phyloP scores from a whole-genome alignment of 1,284 basidiomycete genomes.

The Mycosarcoma mackinlayi region DNA sequence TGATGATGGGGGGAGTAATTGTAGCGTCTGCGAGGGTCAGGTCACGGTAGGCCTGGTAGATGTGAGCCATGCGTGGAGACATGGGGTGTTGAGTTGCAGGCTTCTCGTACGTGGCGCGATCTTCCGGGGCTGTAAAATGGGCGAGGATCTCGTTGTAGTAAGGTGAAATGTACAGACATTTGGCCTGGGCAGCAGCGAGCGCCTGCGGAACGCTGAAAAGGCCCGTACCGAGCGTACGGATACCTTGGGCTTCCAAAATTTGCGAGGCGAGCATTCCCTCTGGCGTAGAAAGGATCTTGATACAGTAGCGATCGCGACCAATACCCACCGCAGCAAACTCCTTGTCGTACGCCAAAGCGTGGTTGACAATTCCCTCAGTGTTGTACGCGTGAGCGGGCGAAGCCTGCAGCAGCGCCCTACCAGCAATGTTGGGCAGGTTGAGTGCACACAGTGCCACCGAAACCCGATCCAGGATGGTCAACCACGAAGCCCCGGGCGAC shows the following conservation, averaged over 20 bases:
- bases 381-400: constrained; percentile 31
- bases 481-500: constrained; percentile 27
- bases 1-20: constrained; percentile 25
- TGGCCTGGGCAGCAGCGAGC: constrained; percentile 66
- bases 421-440: constrained; percentile 32
- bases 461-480: constrained; percentile 26
- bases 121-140: constrained; percentile 48
- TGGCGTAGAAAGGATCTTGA: constrained; percentile 68
- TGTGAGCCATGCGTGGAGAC: constrained; percentile 35
- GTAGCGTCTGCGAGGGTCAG: background rate
- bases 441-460: constrained; percentile 27
- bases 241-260: constrained; percentile 53
- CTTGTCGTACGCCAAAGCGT: constrained; percentile 30
- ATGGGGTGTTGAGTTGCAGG: constrained; percentile 35
- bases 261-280: constrained; percentile 65
- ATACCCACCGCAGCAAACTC: constrained; percentile 27
- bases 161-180: constrained; percentile 65
- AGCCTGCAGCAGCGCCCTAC: constrained; percentile 30
- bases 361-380: constrained; percentile 21
- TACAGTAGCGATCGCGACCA: constrained; percentile 61
- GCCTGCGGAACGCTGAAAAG: constrained; percentile 67
- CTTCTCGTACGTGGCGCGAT: constrained; percentile 20
- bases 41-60: constrained; percentile 38
- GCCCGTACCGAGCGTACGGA: constrained; percentile 66
- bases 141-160: constrained; percentile 68